phyloP scores from a whole-genome alignment of 352 stramenopile genomes.

The Thraustochytrium sp. region DNA sequence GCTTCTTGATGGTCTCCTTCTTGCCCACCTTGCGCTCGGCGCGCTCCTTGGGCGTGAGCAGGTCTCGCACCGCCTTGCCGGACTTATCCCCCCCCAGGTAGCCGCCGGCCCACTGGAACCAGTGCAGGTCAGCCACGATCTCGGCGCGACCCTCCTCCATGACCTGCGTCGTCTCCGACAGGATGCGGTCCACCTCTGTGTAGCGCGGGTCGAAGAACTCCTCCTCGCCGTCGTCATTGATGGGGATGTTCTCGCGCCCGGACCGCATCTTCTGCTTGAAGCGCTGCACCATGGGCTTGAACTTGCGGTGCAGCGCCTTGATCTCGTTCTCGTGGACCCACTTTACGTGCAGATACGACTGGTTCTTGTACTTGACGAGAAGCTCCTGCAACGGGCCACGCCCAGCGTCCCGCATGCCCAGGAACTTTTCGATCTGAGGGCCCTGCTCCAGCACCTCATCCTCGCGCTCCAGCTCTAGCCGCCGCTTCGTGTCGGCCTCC shows the following conservation, averaged over 20 bases:
- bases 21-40: background rate
- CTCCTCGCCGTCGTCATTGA: constrained; percentile 12
- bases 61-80: background rate
- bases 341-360: constrained; percentile 24
- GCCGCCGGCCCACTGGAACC: constrained; percentile 23
- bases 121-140: background rate
- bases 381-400: background rate
- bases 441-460: background rate
- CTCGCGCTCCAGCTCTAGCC: background rate
- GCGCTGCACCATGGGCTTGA: background rate
- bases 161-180: background rate
- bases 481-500: constrained; percentile 7
- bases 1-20: background rate
- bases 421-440: constrained; percentile 22
- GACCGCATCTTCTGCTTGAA: background rate
- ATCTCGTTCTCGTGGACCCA: constrained; percentile 36
- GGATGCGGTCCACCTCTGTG: constrained; percentile 34
- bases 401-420: background rate
- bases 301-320: constrained; percentile 5
- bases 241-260: background rate
- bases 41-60: background rate
- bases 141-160: background rate
- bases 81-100: background rate
- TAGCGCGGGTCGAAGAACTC: constrained; percentile 36
- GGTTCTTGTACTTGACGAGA: constrained; percentile 1